Conservation (phyloP, 176 grass and related monocot genomes). For the Carex littledalei region DNA sequence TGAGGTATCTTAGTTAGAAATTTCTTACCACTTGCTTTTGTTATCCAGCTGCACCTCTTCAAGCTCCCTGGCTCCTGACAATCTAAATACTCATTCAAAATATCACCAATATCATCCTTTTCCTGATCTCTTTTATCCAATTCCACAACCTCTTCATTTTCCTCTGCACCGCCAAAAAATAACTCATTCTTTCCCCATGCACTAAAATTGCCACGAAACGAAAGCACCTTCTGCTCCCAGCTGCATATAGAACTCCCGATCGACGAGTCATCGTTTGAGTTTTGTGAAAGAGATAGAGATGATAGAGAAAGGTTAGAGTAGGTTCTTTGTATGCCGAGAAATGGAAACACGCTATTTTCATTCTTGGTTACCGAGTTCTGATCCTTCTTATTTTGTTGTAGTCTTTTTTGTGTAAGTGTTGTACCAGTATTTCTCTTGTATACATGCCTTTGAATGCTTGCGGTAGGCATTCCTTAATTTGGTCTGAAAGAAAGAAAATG, state of each 20-base stretch:
- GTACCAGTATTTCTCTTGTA: slow-evolving; percentile 44
- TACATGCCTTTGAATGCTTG: slow-evolving; percentile 51
- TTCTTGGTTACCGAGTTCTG: slow-evolving; percentile 50
- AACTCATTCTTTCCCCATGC: slow-evolving; percentile 53
- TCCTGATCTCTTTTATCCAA: slow-evolving; percentile 15
- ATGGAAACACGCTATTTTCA: slow-evolving; percentile 55
- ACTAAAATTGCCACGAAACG: slow-evolving; percentile 46
- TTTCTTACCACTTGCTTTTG: slow-evolving; percentile 74
- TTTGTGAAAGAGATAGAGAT: slow-evolving; percentile 90
- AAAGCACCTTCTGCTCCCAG: slow-evolving; percentile 83
- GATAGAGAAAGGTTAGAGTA: slow-evolving; percentile 77
- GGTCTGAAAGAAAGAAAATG: slow-evolving; percentile 4
- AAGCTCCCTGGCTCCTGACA: slow-evolving; percentile 44
- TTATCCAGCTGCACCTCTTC: slow-evolving; percentile 94
- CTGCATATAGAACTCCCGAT: slow-evolving; percentile 82
- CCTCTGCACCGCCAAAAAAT: slow-evolving; percentile 32
- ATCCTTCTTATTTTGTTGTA: slow-evolving; percentile 31
- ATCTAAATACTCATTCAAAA: slow-evolving; percentile 32
- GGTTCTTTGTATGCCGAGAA: slow-evolving; percentile 58
- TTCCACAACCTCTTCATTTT: slow-evolving; percentile 20
- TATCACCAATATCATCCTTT: slow-evolving; percentile 35
- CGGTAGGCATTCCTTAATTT: slow-evolving; percentile 38
- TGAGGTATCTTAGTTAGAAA: background rate
- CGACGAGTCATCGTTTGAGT: slow-evolving; percentile 91
- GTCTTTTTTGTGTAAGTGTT: slow-evolving; percentile 47